A percentile compares a stretch with the other conserved stretches of the same genome.
Evolutionary conservation across 768 basidiomycete species (phyloP).

Genomic region (Lactifluus rugatus): DNA sequence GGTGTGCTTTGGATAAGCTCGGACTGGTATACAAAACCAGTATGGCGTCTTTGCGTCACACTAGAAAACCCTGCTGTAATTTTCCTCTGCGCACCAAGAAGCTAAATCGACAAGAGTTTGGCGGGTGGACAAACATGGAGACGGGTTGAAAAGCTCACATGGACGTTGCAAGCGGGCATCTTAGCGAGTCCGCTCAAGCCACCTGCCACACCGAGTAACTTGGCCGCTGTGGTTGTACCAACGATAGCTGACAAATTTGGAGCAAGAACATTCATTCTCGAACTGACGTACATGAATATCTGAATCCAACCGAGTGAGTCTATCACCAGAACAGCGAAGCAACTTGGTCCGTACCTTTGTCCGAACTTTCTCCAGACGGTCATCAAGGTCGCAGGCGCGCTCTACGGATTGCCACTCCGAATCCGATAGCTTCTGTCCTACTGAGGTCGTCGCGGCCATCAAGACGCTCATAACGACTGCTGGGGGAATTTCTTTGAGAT

Average conservation of each 20-base stretch:
- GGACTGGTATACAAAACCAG: slow-evolving; percentile 94
- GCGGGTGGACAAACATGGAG: neutral
- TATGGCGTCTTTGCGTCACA: slow-evolving; percentile 79
- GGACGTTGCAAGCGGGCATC: slow-evolving; percentile 93
- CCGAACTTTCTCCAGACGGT: slow-evolving; percentile 78
- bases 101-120: slow-evolving; percentile 33
- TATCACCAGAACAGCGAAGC: neutral
- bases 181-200: slow-evolving; percentile 84
- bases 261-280: slow-evolving; percentile 95
- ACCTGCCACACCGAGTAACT: slow-evolving; percentile 93
- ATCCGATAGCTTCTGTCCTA: slow-evolving; percentile 61
- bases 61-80: slow-evolving; percentile 90
- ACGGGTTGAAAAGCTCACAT: slow-evolving; percentile 44
- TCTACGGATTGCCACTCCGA: slow-evolving; percentile 74
- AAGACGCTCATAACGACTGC: slow-evolving; percentile 94
- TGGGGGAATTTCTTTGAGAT: slow-evolving; percentile 68
- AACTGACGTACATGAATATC: slow-evolving; percentile 99
- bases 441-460: slow-evolving; percentile 87
- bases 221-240: slow-evolving; percentile 97
- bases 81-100: slow-evolving; percentile 90
- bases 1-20: slow-evolving; percentile 81
- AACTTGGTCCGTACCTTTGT: slow-evolving; percentile 50
- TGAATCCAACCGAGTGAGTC: slow-evolving; percentile 26
- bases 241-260: slow-evolving; percentile 98
- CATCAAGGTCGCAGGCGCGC: slow-evolving; percentile 81